Percentiles rank a stretch among this genome's conserved stretches.
Conservation (phyloP, 495 filamentous ascomycete genomes). For the Hypoxylon trugodes region DNA sequence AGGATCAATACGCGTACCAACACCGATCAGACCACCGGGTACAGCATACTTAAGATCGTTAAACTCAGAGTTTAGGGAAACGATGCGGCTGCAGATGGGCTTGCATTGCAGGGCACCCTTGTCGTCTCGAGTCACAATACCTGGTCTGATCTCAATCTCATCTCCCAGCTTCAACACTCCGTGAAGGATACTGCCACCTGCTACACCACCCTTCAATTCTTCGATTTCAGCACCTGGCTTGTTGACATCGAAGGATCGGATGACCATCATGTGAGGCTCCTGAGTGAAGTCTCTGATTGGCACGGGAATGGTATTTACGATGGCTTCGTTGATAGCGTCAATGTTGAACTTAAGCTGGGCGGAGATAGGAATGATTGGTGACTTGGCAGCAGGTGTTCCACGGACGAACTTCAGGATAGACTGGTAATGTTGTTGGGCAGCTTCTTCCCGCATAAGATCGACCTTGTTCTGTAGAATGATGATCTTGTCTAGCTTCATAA, state of each 20-base stretch:
- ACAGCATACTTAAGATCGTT: conserved; percentile 98
- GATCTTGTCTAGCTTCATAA: conserved; percentile 77
- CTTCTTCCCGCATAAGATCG: conserved; percentile 94
- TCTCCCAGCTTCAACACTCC: conserved; percentile 95
- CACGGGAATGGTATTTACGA: conserved; percentile 91
- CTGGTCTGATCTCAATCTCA: conserved; percentile 97
- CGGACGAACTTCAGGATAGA: conserved; percentile 97
- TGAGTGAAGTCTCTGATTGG: conserved; percentile 87
- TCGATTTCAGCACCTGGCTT: conserved; percentile 99
- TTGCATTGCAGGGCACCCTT: conserved; percentile 94
- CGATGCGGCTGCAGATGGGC: conserved; percentile 93
- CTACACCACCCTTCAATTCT: conserved; percentile 97
- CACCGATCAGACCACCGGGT: conserved; percentile 95
- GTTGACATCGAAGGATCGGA: conserved; percentile 98
- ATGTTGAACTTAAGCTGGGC: conserved; percentile 99
- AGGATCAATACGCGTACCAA: conserved; percentile 95
- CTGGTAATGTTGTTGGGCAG: conserved; percentile 89
- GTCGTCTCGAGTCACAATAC: conserved; percentile 92
- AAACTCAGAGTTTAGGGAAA: conserved; percentile 94
- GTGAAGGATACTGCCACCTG: conserved; percentile 94
- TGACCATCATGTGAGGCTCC: conserved; percentile 97
- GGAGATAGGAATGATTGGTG: conserved; percentile 96
- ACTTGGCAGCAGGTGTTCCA: conserved; percentile 94
- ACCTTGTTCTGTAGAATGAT: conserved; percentile 99
- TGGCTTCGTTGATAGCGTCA: conserved; percentile 93